These are phyloP conservation scores for Chrysanthemum lavandulifolium DNA, from an alignment of 129 eudicot genomes.

Conservation along the genomic window DNA sequence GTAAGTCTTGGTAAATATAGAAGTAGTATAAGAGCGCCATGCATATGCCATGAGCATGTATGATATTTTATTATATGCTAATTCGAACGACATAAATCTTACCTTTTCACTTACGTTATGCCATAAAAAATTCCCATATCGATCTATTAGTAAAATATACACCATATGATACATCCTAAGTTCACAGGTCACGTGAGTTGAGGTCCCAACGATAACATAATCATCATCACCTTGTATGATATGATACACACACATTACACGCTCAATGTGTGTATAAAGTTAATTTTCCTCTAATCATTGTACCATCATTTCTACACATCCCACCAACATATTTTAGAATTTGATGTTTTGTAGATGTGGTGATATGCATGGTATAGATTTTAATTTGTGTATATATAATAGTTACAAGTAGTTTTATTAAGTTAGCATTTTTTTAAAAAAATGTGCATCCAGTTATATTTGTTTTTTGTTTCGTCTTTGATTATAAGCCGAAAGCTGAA, in stretches of 20 bases:
- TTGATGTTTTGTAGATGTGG: background rate
- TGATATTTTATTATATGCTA: background rate
- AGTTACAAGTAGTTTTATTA: too few relatives aligned
- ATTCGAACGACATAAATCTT: slow-evolving; percentile 13
- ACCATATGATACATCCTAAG: slow-evolving; percentile 19
- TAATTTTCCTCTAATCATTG: slow-evolving; percentile 24
- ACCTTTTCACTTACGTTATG: slow-evolving; percentile 28
- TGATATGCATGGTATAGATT: too few relatives aligned
- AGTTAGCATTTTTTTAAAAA: too few relatives aligned
- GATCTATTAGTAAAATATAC: background rate
- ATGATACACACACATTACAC: slow-evolving; percentile 24
- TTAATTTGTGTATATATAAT: too few relatives aligned
- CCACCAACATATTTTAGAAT: too few relatives aligned
- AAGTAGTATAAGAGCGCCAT: slow-evolving; percentile 14
- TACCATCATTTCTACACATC: slow-evolving; percentile 31
- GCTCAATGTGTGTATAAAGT: slow-evolving; percentile 28
- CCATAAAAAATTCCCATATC: background rate
- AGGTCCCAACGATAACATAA: slow-evolving; percentile 31
- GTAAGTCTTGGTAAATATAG: background rate
- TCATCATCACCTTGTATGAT: slow-evolving; percentile 21
- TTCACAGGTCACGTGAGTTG: slow-evolving; percentile 32
- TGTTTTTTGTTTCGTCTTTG: too few relatives aligned
- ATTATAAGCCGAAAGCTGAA: too few relatives aligned
- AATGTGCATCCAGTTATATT: too few relatives aligned
- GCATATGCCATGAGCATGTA: slow-evolving; percentile 1